Evolutionary conservation across 2,329 filamentous ascomycete species (phyloP), one percentile per base, ranked within the genome.

Genomic region (Aureobasidium leucospermi): DNA sequence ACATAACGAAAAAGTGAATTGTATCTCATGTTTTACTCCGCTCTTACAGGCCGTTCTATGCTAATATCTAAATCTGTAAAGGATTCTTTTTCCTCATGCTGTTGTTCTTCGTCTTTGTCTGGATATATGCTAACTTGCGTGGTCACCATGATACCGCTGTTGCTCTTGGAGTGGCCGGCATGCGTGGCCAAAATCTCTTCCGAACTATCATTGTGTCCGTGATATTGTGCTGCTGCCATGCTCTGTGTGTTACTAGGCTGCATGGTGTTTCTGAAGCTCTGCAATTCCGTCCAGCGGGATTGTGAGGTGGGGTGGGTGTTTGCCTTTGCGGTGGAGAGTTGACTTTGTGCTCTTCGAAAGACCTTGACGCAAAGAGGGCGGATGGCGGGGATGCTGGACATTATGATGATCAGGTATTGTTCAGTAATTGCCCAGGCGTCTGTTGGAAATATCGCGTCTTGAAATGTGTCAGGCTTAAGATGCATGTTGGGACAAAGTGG

Each of bases 401-500:
- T 58, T 2, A 58, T 58, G 38, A 58, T 46, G 31, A 58, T 58
- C 15, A 58, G 32, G 8, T 32, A 58, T 31, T 45, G 42, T 28
- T 58, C 53, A 1, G 53, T 58, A 19, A 39, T 58, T 6, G 53
- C 53, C 39, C 53, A 58, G n/a, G 43, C n/a, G 29, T 45, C 43
- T 31, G 43, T 31, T 7, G 28, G 36, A 23, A 29, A 58, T 39
- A 58, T 47, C 19, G 53, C 41, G 36, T 34, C 53, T 58, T 36
- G 5, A 4, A 39, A 11, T 15, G 6, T 7, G 31, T 52, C 16
- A 52, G 48, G 8, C 9, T 9, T 23, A 6, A 11, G 23, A 23
- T 23, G 23, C 23, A 23, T 23, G 3, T 23, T 23, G 23, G 23
- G 23, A 23, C 23, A 4, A 23, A 23, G 23, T 23, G 23, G 3